Conservation (phyloP, 495 filamentous ascomycete species). For the Zalerion maritima region DNA sequence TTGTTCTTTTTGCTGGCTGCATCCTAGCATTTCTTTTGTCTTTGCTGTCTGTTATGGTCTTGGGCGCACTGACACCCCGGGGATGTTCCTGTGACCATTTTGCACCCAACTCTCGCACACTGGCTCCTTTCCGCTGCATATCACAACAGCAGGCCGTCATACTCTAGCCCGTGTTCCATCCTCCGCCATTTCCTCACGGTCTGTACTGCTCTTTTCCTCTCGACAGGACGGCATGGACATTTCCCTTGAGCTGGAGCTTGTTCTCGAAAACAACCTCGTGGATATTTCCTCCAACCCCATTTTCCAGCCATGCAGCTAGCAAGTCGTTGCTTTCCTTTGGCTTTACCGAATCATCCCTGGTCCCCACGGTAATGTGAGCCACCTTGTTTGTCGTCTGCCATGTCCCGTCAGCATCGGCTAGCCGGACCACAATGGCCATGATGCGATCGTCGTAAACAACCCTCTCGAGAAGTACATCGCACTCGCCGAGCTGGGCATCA, state of each 20-base stretch:
- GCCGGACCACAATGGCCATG: slow-evolving; percentile 75
- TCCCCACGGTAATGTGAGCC: slow-evolving; percentile 86
- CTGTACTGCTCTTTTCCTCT: no score
- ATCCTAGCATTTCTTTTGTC: no score
- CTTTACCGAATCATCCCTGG: slow-evolving; percentile 54
- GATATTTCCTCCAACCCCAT: slow-evolving; percentile 31
- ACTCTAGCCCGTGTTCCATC: no score
- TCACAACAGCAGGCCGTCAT: no score
- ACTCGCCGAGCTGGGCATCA: slow-evolving; percentile 26
- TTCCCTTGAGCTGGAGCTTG: slow-evolving; percentile 23
- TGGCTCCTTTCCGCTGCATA: no score
- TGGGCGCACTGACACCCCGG: no score
- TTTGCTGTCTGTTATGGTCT: no score
- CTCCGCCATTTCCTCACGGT: no score
- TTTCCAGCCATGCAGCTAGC: slow-evolving; percentile 48
- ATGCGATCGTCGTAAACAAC: slow-evolving; percentile 68
- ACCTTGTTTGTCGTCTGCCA: slow-evolving; percentile 63
- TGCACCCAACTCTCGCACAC: no score
- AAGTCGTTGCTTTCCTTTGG: slow-evolving; percentile 89
- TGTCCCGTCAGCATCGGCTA: slow-evolving; percentile 33
- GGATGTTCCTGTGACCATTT: no score
- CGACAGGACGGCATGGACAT: slow-evolving; percentile 28
- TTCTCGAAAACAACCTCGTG: slow-evolving; percentile 33
- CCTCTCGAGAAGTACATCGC: slow-evolving; percentile 37
- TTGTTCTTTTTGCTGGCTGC: no score